A percentile compares a stretch with the other conserved stretches of the same genome.
phyloP scores from a whole-genome alignment of 2,329 filamentous ascomycete genomes.

The Talaromyces pinophilus region DNA sequence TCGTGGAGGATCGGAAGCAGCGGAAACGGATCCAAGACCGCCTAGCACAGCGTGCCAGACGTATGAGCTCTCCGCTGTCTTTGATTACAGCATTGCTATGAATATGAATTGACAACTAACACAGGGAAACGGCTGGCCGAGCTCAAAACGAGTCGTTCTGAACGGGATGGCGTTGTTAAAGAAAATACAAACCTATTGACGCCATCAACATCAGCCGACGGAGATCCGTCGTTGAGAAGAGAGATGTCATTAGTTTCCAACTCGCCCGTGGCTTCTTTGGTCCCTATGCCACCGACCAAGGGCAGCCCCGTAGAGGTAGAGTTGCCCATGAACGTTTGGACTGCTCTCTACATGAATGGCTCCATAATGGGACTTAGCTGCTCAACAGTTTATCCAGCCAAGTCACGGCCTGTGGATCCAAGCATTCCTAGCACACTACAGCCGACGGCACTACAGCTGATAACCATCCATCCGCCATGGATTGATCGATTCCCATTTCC shows the following conservation, averaged over 20 bases:
- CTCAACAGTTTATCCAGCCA: slow-evolving; percentile 28
- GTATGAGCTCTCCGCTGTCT: slow-evolving; percentile 27
- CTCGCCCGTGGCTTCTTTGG: slow-evolving; percentile 5
- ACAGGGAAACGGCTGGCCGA: slow-evolving; percentile 20
- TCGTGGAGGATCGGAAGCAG: slow-evolving; percentile 39
- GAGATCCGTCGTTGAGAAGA: background rate
- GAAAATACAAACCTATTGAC: background rate
- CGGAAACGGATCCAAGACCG: slow-evolving; percentile 46
- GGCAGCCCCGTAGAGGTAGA: background rate
- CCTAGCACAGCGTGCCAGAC: slow-evolving; percentile 41
- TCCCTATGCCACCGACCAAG: background rate
- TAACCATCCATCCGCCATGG: slow-evolving; percentile 37
- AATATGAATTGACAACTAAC: background rate
- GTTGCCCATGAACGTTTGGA: slow-evolving; percentile 29
- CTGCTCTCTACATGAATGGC: slow-evolving; percentile 37
- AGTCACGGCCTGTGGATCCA: slow-evolving; percentile 28
- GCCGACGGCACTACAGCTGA: slow-evolving; percentile 38
- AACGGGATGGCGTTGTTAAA: background rate
- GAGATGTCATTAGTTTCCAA: background rate
- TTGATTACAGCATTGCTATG: background rate
- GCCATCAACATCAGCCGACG: background rate
- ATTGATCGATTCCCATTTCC: slow-evolving; percentile 45
- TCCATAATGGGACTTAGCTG: slow-evolving; percentile 35
- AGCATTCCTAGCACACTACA: slow-evolving; percentile 30
- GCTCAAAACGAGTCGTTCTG: background rate